A percentile compares a stretch with the other conserved stretches of the same genome.
Conservation (phyloP, 148 eudicot species). For the Vaccinium corymbosum region DNA sequence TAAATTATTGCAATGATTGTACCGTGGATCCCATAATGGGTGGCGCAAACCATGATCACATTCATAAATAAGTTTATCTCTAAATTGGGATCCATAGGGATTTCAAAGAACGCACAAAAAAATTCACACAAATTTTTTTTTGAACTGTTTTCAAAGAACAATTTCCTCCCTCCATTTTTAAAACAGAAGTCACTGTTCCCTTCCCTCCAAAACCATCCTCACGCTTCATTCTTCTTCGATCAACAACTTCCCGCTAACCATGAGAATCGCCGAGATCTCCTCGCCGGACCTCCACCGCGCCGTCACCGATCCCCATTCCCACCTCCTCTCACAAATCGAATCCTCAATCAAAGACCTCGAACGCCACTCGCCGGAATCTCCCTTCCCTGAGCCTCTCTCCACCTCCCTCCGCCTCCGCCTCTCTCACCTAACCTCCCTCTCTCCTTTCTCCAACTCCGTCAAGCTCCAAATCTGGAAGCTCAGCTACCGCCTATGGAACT, state of each 20-base stretch:
- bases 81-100: too few relatives aligned
- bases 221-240: background rate
- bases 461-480: slow-evolving; percentile 85
- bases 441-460: slow-evolving; percentile 53
- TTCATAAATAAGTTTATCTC: too few relatives aligned
- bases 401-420: slow-evolving; percentile 40
- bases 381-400: slow-evolving; percentile 39
- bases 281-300: slow-evolving; percentile 62
- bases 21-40: too few relatives aligned
- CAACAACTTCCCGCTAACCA: slow-evolving; percentile 23
- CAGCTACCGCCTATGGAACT: slow-evolving; percentile 87
- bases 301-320: slow-evolving; percentile 33
- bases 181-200: slow-evolving; percentile 8
- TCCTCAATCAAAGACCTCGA: slow-evolving; percentile 48
- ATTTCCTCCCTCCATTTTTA: slow-evolving; percentile 17
- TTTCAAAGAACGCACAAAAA: too few relatives aligned
- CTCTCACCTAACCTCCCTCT: slow-evolving; percentile 44
- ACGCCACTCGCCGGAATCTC: slow-evolving; percentile 36
- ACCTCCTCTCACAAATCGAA: slow-evolving; percentile 46
- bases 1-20: too few relatives aligned
- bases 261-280: slow-evolving; percentile 70
- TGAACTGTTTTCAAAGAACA: background rate
- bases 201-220: background rate
- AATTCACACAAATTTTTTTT: too few relatives aligned
- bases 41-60: too few relatives aligned